Conservation (phyloP, 2,329 filamentous ascomycete species). For the Colletotrichum godetiae region DNA sequence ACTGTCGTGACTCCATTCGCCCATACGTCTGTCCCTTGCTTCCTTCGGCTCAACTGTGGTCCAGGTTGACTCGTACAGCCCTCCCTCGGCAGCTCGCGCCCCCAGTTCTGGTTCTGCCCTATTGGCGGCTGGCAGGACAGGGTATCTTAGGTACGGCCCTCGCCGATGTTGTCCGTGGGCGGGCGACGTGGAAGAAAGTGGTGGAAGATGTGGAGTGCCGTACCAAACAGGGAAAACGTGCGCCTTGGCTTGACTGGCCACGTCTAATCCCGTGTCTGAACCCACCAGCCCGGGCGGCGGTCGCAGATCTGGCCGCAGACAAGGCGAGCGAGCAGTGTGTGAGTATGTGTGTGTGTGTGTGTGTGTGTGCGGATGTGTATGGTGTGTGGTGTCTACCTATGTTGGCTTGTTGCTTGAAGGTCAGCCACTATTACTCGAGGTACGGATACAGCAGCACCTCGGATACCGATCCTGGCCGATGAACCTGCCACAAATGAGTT, state of each 20-base stretch:
- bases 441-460: neutral
- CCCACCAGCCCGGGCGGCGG: constrained; percentile 36
- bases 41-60: neutral
- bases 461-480: neutral
- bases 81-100: neutral
- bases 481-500: neutral
- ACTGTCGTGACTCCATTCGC: neutral
- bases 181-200: constrained; percentile 27
- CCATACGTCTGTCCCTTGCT: neutral
- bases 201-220: constrained; percentile 27
- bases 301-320: constrained; percentile 37
- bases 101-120: constrained; percentile 6
- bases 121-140: constrained; percentile 16
- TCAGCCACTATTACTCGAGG: neutral
- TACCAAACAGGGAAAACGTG: constrained; percentile 34
- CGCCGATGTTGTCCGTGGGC: constrained; percentile 31
- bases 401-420: neutral
- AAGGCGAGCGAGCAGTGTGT: constrained; percentile 12
- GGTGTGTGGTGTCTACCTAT: too few species aligned
- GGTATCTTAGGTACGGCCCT: constrained; percentile 32
- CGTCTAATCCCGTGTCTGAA: constrained; percentile 33
- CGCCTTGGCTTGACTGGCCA: constrained; percentile 32
- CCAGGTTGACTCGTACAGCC: neutral
- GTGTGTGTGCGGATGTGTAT: neutral
- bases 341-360: neutral